Evolutionary conservation across 345 rosid species (phyloP), one percentile per base, ranked within the genome.

Genomic region (Gossypium herbaceum): DNA sequence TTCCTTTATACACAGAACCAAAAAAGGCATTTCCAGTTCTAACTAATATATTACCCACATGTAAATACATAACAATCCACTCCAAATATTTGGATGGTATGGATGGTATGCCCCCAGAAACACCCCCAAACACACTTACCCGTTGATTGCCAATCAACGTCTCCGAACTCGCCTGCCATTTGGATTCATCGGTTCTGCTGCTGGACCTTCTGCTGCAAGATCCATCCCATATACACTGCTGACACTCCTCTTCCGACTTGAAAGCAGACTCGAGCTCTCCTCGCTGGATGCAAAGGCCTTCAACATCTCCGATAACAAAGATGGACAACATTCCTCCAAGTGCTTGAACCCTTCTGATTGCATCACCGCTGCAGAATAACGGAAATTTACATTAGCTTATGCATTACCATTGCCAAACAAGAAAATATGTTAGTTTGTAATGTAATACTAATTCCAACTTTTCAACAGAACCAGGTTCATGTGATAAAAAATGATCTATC

Each of bases 311-410:
- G 94, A 84, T 75, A 96, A 68, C 84, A 96, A 73, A 0, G 94
- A 75, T 9, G 98, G 99, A 73, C 97, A 96, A 82, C 89, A 85
- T 77, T 92, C 89, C 79, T 93, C 93, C 87, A 96, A 77, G 80
- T 96, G 94, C 78, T 75, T 88, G 84, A 87, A 96, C 47, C 98
- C 99, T 77, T 93, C 97, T 2, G 98, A 91, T 79, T 89, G 93
- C 99, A 93, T 96, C 73, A 93, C 94, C 52, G 78, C 99, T 95
- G 88, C 85, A 82, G 63, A 73, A 70, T 57, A 81, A 44, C 13
- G 20, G 52, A 77, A 43, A 45, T 1, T 57, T 39, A 50, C 45
- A 75, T 68, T 27, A 71, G 72, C 11, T 39, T 43, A 17, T 9
- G 76, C 47, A n/a, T 47, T 8, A 59, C 25, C 34, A n/a, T 13